Evolutionary conservation across 2,329 filamentous ascomycete genomes (phyloP).

Genomic region (Ambrosiella xylebori): DNA sequence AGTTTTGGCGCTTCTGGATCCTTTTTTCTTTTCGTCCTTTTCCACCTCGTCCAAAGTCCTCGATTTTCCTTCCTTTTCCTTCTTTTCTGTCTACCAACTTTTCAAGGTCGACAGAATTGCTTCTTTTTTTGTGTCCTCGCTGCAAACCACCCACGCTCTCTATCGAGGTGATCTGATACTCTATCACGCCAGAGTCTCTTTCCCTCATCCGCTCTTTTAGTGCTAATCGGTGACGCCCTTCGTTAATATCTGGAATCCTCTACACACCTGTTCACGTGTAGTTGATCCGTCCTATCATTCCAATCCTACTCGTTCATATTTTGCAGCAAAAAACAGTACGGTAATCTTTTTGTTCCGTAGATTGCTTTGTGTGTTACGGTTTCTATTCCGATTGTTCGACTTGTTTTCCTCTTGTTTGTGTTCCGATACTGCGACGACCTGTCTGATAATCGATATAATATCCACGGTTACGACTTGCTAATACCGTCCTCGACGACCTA

Average conservation of each 20-base stretch:
- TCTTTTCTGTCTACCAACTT: conserved; percentile 6
- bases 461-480: not conserved
- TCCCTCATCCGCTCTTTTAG: conserved; percentile 6
- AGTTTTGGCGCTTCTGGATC: not conserved
- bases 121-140: conserved; percentile 3
- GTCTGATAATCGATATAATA: not conserved
- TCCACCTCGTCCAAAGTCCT: not conserved
- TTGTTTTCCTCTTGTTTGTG: not conserved
- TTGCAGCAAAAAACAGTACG: too few relatives aligned
- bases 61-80: conserved; percentile 1
- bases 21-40: conserved; percentile 1
- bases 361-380: not conserved
- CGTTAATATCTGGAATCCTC: not conserved
- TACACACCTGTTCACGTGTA: not conserved
- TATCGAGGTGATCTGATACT: conserved; percentile 3
- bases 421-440: not conserved
- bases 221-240: not conserved
- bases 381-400: conserved; percentile 2
- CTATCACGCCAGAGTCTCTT: not conserved
- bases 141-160: not conserved
- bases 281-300: conserved; percentile 1
- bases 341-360: not conserved
- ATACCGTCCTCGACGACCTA: not conserved
- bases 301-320: not conserved
- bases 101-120: conserved; percentile 6